Conservation (phyloP, 192 early-diverging fungal genomes). For the Geranomyces variabilis region DNA sequence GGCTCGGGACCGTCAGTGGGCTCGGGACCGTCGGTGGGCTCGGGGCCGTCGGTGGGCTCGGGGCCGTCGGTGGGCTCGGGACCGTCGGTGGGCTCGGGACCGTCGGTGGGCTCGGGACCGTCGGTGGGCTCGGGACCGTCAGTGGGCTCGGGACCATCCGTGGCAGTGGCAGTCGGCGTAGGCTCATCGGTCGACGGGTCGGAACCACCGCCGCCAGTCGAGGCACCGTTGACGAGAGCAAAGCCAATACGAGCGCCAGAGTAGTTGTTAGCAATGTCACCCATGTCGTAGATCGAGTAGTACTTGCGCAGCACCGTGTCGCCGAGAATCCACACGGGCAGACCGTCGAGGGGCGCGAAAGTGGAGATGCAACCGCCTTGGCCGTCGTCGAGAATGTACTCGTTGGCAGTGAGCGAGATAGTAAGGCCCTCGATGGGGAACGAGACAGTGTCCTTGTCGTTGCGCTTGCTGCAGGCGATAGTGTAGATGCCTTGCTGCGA, state of each 20-base stretch:
- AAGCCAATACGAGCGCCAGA: background rate
- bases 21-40: no score
- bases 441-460: background rate
- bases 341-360: background rate
- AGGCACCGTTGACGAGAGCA: background rate
- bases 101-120: no score
- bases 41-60: no score
- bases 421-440: background rate
- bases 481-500: background rate
- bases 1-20: no score
- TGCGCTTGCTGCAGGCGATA: background rate
- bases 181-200: no score
- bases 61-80: no score
- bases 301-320: conserved; percentile 5
- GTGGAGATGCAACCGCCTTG: conserved; percentile 10
- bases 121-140: no score
- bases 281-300: background rate
- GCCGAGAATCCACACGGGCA: conserved; percentile 11
- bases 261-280: background rate
- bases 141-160: no score
- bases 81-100: no score
- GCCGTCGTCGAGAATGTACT: background rate
- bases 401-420: background rate
- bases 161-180: no score
- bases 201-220: no score